Evolutionary conservation across 257 asterid genomes (phyloP), one percentile per base, ranked within the genome.

Genomic region (Gardenia jasminoides): DNA sequence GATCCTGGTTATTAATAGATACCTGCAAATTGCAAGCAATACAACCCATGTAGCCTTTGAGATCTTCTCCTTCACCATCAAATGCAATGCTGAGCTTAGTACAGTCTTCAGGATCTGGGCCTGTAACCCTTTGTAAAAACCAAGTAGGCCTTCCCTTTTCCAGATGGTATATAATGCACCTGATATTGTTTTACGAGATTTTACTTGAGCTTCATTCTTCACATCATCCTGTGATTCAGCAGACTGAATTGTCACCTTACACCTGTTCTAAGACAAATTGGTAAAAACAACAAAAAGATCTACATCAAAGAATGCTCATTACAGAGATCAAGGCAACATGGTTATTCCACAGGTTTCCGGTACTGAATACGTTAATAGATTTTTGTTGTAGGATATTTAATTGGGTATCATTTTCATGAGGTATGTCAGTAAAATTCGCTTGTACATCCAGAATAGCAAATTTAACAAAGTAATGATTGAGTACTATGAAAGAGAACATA

Each of bases 41-140:
- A 92, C 79, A 78, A 92, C 93, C 97, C 98, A 94, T 33, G 97
- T 92, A 78, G 87, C 85, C 86, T 92, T 94, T 16, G 93, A 75
- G 86, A 92, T 87, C 84, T 94, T 94, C 88, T 92, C 97, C 87
- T 94, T 94, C 72, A 91, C 91, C 98, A 94, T 94, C 88, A 94
- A 83, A 64, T 92, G 91, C 80, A 94, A 83, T 0, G 98, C 98
- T 50, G 97, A 89, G 76, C 93, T 90, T 67, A 92, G 86, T 50
- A 94, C 97, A 15, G 98, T 94, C 84, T 94, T 94, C 85, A 94
- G 89, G 85, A 94, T 91, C 81, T 92, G 98, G 12, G 97, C 96
- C 82, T 92, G 93, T 79, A 94, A 76, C 43, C 98, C 98, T 84
- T 94, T 94, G 94, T 86, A 92, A 88, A 94, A 92, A 72, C 98